Base-by-base conservation (phyloP, 1,284 basidiomycete genomes). In the Phellopilus nigrolimitatus region DNA sequence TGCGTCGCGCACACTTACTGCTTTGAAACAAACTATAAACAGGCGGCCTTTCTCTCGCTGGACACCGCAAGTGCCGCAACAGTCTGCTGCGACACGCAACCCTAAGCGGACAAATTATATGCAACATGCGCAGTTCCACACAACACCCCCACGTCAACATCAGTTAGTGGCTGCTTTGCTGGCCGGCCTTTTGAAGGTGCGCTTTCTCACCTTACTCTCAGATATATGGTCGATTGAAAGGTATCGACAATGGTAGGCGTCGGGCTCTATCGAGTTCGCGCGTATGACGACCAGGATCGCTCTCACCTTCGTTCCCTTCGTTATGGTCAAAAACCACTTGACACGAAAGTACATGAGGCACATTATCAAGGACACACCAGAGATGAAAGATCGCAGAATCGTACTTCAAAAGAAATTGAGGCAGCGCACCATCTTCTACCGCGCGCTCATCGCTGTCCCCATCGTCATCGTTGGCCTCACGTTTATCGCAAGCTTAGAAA, bases 401-500 rank as follows among this genome's bases (percentile, higher is more conserved):
- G 62, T 60, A 6, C 57, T 80, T 13, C 62, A 80, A 24, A 74
- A 72, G 53, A 65, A 64, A 22, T 72, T 84, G 37, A 72, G 76
- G 42, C 63, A 66, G 17, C 69, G 73, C 47, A 83, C 76, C 1
- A 59, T 70, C 21, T 44, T 79, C 24, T 71, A 86, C 53, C 78
- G 82, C 46, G 52, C 76, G 22, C 71, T 93, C 15, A 64, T 92
- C 46, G 70, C 84, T 43, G 69, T 86, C 22, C 92, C 92, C 0
- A 66, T 80, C 22, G 57, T 78, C 10, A 64, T 93, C n/a, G 82
- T 94, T 61, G 81, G 78, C 72, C 72, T 79, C 1, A 88, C 85
- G 0, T 82, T 91, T 54, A 52, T 89, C 1, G 86, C 87, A 1
- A 91, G 87, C 53, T 63, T 90, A 47, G 91, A 95, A 64, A 71